These are phyloP conservation scores for Aspergillus sp. DNA, from an alignment of 2,329 filamentous ascomycete species.

Conservation along the genomic window DNA sequence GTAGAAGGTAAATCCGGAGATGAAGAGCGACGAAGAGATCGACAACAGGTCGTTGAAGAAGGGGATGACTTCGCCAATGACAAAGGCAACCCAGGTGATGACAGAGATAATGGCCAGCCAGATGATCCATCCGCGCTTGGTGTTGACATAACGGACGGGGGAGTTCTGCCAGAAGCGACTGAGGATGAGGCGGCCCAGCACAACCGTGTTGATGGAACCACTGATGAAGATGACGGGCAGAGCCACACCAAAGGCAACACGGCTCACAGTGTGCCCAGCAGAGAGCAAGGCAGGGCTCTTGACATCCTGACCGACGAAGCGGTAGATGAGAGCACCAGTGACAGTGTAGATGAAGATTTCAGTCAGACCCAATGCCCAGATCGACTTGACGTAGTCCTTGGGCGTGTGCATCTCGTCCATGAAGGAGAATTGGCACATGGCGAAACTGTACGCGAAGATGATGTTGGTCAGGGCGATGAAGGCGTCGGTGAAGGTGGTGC, in stretches of 20 bases:
- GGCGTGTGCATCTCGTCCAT: constrained; percentile 27
- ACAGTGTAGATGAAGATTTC: constrained; percentile 24
- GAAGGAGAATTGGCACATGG: constrained; percentile 28
- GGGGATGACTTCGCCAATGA: constrained; percentile 81
- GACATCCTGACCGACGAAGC: constrained; percentile 32
- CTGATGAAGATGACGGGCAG: constrained; percentile 38
- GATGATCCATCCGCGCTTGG: constrained; percentile 32
- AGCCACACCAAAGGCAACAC: constrained; percentile 32
- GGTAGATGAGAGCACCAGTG: constrained; percentile 28
- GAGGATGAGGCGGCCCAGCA: constrained; percentile 32
- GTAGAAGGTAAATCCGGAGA: constrained; percentile 86
- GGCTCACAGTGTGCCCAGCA: constrained; percentile 24
- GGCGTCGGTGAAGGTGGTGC: constrained; percentile 29
- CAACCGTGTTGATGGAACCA: constrained; percentile 36
- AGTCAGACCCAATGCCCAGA: constrained; percentile 19
- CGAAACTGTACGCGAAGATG: constrained; percentile 44
- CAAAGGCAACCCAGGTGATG: constrained; percentile 76
- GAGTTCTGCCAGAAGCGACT: constrained; percentile 33
- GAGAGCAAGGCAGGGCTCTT: constrained; percentile 32
- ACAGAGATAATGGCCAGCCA: constrained; percentile 28
- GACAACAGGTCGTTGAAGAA: constrained; percentile 69
- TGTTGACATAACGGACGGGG: constrained; percentile 35
- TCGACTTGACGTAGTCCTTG: constrained; percentile 22
- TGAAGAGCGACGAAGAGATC: constrained; percentile 63
- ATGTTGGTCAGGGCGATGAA: constrained; percentile 37